A percentile compares a stretch with the other conserved stretches of the same genome.
These are phyloP conservation scores for Fraxinus anomala DNA, from an alignment of 257 asterid species.

Conservation along the genomic window DNA sequence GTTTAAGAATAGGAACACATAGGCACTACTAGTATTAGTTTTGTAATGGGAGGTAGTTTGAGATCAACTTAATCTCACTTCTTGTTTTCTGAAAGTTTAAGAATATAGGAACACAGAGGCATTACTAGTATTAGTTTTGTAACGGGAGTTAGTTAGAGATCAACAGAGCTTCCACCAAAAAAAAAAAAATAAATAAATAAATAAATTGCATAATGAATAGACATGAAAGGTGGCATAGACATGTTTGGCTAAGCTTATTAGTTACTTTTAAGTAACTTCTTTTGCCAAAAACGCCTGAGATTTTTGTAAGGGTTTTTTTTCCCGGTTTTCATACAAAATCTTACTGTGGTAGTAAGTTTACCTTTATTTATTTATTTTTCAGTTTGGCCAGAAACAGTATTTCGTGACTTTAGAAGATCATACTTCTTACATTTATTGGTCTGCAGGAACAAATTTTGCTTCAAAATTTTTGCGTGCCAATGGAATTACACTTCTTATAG, in stretches of 20 bases:
- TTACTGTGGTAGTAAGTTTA: background rate
- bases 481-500: slow-evolving; percentile 60
- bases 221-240: background rate
- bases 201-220: too few species aligned
- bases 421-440: background rate
- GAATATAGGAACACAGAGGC: background rate
- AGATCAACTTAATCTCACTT: too few species aligned
- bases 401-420: background rate
- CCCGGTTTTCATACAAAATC: background rate
- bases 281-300: background rate
- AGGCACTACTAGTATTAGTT: too few species aligned
- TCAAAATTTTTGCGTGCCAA: slow-evolving; percentile 58
- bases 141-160: background rate
- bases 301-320: background rate
- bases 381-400: background rate
- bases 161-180: background rate
- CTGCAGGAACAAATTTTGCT: slow-evolving; percentile 70
- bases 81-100: background rate
- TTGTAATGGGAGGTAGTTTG: too few species aligned
- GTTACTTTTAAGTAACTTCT: background rate
- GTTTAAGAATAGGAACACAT: too few species aligned
- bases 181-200: too few species aligned
- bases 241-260: background rate
- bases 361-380: too few species aligned
- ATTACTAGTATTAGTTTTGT: too few species aligned